Evolutionary conservation across 176 grass and related monocot genomes (phyloP), one percentile per base, ranked within the genome.

Genomic region (Tuctoria greenei): DNA sequence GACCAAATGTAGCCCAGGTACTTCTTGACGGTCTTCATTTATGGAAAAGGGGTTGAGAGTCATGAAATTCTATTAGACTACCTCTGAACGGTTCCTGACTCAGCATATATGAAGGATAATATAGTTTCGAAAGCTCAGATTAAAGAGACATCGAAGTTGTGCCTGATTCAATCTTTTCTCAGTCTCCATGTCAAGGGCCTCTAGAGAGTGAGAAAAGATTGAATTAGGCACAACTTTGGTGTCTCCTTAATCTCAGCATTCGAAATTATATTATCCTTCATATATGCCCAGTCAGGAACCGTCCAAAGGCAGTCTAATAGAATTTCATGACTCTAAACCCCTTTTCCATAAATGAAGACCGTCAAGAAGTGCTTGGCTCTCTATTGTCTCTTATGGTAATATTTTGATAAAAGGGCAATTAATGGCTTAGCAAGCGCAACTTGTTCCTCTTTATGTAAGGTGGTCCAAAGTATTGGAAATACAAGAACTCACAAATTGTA

Each of bases 401-500:
- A 91, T 82, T 92, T 99, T 39, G 95, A 99, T 52, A 99, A 62
- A 81, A 99, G 89, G 35, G 87, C 70, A 61, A 99, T 99, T 82
- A 99, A 92, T 76, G 95, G 95, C 68, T 99, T 99, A 58, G 95
- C 95, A 67, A 99, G 73, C 7, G 82, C 70, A 82, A 99, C 89
- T 79, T 99, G 95, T 78, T 99, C 95, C n/a, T 94, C 87, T 87
- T 99, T 99, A 38, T 88, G 91, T 63, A 99, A 90, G 67, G 95
- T 95, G 38, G 95, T 90, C 95, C 95, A 99, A 75, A 99, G 91
- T 73, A 99, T 99, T 63, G 95, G 95, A 63, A 99, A 99, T 36
- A 99, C 92, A 80, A 99, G 88, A 67, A 99, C 95, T 91, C 95
- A 99, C 77, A 99, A 86, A 85, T 99, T 91, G 79, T 99, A 99